Evolutionary conservation across 139 green algal genomes (phyloP), one percentile per base, ranked within the genome.

Genomic region (Tetraselmis chui): DNA sequence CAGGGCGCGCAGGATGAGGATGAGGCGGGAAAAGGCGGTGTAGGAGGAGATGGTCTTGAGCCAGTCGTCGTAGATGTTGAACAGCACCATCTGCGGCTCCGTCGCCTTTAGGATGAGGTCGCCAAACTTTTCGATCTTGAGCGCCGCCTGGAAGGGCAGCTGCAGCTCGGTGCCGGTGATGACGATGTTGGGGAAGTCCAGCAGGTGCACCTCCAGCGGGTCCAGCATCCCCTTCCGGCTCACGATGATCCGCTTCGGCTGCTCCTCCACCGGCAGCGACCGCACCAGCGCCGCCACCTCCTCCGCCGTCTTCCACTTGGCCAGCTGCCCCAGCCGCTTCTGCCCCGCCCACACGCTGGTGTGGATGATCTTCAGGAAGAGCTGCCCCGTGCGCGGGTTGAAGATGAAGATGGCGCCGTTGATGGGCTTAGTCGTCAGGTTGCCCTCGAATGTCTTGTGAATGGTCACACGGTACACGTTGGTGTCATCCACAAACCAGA

Each of bases 11-110:
- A 99, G 92, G 88, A 99, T 99, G 80, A 99, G 93, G 82, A 99
- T 97, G 45, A 99, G 93, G 45, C 97, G 89, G 18, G 90, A 97
- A 91, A 99, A 99, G 78, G 97, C 97, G 23, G 97, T 99, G 94
- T 99, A 99, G 32, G 91, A 96, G 75, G 88, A 95, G 85, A 99
- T 96, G 59, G 93, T 97, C 83, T 95, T 96, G 59, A 99, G 92
- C 95, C 97, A 99, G 94, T 99, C 97, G 86, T 99, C 97, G 89
- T 99, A 99, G 86, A 99, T 94, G 94, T 99, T 99, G 93, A 99
- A 99, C 75, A 99, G 91, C 80, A 99, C 93, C 96, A 99, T 99
- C 92, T 99, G 96, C 67, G 94, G 92, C 89, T 97, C 93, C 24
- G 91, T 95, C 75, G 89, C 89, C 92, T 98, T 98, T 25, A 98